Evolutionary conservation across 441 rosid species (phyloP).

Genomic region (Capsella rubella): DNA sequence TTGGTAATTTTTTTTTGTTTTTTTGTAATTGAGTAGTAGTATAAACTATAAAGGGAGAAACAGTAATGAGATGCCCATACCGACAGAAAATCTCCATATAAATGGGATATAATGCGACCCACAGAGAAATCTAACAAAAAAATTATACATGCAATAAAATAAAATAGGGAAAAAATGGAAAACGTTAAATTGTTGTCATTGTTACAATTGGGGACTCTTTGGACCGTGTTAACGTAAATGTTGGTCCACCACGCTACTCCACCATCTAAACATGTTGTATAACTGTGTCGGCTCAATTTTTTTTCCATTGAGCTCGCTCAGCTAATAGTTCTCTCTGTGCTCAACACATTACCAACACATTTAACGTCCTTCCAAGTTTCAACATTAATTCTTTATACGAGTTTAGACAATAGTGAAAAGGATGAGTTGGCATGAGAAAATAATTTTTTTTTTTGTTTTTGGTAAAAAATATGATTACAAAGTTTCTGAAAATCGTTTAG

Average conservation of each 20-base stretch:
- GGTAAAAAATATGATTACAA: no score
- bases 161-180: conserved; percentile 1
- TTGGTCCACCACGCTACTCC: conserved; percentile 40
- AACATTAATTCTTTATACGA: background rate
- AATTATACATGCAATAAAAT: background rate
- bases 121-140: background rate
- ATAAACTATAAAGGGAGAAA: background rate
- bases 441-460: no score
- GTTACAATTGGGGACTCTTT: conserved; percentile 31
- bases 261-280: conserved; percentile 31
- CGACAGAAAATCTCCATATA: conserved; percentile 56
- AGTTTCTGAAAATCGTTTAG: no score
- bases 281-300: conserved; percentile 36
- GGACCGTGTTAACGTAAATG: conserved; percentile 32
- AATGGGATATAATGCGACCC: conserved; percentile 44
- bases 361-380: background rate
- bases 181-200: conserved; percentile 39
- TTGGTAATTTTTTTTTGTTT: background rate
- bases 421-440: background rate
- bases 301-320: conserved; percentile 5
- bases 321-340: background rate
- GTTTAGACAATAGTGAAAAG: conserved; percentile 7
- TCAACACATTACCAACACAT: background rate
- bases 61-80: conserved; percentile 32
- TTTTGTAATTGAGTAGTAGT: background rate